phyloP scores from a whole-genome alignment of 2,329 filamentous ascomycete genomes.

The Aureobasidium leucospermi region DNA sequence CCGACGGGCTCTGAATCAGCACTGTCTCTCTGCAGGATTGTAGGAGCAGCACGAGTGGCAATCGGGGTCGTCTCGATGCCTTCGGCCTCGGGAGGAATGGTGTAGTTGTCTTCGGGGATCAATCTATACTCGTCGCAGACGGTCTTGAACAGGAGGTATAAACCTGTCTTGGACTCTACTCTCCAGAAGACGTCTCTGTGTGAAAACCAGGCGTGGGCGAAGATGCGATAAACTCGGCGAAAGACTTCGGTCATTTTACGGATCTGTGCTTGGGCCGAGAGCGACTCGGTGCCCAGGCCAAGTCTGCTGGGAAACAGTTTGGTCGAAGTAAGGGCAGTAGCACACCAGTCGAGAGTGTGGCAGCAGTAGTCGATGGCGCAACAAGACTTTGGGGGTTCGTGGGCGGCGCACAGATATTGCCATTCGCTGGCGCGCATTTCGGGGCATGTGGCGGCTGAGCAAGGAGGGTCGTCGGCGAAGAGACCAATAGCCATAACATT shows the following conservation, averaged over 20 bases:
- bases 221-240: constrained; percentile 87
- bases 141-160: constrained; percentile 95
- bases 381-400: constrained; percentile 92
- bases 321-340: constrained; percentile 84
- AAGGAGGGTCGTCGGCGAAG: constrained; percentile 83
- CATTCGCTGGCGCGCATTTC: constrained; percentile 99
- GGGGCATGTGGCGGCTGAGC: constrained; percentile 80
- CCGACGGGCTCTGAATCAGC: constrained; percentile 28
- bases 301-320: constrained; percentile 92
- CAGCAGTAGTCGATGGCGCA: constrained; percentile 99
- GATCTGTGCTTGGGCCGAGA: constrained; percentile 46
- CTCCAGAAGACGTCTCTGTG: constrained; percentile 93
- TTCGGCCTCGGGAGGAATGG: constrained; percentile 86
- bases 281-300: constrained; percentile 42
- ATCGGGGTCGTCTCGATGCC: constrained; percentile 53
- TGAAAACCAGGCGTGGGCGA: constrained; percentile 98
- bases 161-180: constrained; percentile 79
- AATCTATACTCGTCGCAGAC: constrained; percentile 89
- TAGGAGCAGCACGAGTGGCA: background rate
- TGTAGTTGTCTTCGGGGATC: constrained; percentile 90
- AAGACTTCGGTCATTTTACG: constrained; percentile 94
- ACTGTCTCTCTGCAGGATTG: background rate
- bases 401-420: constrained; percentile 97
- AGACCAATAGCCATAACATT: constrained; percentile 90
- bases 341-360: constrained; percentile 96